These are phyloP conservation scores for Adenanthera pavonina DNA, from an alignment of 306 rosid genomes.

Conservation along the genomic window DNA sequence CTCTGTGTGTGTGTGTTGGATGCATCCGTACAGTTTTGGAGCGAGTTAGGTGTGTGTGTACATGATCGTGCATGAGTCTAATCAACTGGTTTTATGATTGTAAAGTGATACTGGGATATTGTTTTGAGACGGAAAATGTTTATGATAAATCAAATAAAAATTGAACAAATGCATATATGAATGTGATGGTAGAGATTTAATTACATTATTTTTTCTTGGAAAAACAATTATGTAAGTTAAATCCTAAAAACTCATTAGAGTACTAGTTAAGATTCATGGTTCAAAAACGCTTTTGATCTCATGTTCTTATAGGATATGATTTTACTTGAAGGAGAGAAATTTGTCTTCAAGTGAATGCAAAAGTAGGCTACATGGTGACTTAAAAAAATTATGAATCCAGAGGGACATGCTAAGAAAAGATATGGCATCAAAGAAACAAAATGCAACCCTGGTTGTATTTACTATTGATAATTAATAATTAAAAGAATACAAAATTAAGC, in stretches of 20 bases:
- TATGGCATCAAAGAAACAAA: conserved; percentile 46
- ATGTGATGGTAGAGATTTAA: too few species aligned
- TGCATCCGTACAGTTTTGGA: conserved; percentile 16
- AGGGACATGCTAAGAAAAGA: conserved; percentile 55
- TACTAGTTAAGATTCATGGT: too few species aligned
- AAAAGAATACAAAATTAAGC: too few species aligned
- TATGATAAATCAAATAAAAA: background rate
- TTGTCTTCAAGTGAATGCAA: conserved; percentile 52
- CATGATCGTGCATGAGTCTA: conserved; percentile 45
- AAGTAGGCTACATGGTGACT: conserved; percentile 57
- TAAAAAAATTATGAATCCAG: conserved; percentile 51
- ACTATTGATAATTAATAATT: background rate
- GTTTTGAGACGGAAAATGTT: background rate
- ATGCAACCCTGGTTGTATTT: conserved; percentile 3
- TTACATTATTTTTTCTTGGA: too few species aligned
- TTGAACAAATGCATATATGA: background rate
- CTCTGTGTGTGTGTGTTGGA: background rate
- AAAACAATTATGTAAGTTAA: too few species aligned
- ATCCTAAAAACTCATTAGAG: too few species aligned
- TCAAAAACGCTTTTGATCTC: too few species aligned
- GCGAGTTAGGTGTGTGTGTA: conserved; percentile 41
- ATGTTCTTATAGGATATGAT: background rate
- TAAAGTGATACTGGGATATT: conserved; percentile 20
- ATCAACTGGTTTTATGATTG: conserved; percentile 39
- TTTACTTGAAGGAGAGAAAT: conserved; percentile 43